Percentiles rank a stretch among this genome's conserved stretches.
These are phyloP conservation scores for Boletus edulis DNA, from an alignment of 768 basidiomycete genomes.

Conservation along the genomic window DNA sequence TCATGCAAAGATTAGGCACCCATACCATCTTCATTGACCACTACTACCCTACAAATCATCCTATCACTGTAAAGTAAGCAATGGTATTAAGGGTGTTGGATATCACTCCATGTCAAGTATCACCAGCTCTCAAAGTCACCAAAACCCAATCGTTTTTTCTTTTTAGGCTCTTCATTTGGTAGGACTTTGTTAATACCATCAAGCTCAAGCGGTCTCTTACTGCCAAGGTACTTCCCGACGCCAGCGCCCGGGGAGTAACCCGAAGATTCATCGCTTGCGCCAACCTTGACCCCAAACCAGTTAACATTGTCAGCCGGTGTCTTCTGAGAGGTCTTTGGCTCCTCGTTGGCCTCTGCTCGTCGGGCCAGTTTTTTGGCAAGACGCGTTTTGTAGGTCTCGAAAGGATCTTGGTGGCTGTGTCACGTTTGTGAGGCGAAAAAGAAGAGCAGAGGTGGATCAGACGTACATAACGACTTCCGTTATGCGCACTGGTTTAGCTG, in stretches of 20 bases:
- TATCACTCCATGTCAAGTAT: not conserved
- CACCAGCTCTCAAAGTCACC: constrained; percentile 89
- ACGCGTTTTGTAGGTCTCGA: constrained; percentile 86
- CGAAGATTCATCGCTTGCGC: constrained; percentile 38
- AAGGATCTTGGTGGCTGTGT: constrained; percentile 87
- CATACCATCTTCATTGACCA: not conserved
- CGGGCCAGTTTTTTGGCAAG: constrained; percentile 72
- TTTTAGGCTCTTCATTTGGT: constrained; percentile 53
- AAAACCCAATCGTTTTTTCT: constrained; percentile 84
- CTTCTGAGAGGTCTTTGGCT: constrained; percentile 40
- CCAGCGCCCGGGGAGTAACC: constrained; percentile 36
- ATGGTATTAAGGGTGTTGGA: not conserved
- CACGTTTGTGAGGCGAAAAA: constrained; percentile 5
- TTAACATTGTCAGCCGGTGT: constrained; percentile 69
- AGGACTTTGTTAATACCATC: constrained; percentile 19
- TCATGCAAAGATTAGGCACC: not conserved
- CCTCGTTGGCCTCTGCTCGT: constrained; percentile 29
- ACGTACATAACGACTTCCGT: constrained; percentile 84
- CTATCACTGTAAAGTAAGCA: constrained; percentile 11
- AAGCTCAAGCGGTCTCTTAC: constrained; percentile 44
- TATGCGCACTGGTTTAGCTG: constrained; percentile 81
- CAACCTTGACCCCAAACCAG: constrained; percentile 90
- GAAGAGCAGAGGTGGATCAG: not conserved
- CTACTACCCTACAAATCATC: constrained; percentile 8
- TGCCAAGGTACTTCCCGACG: constrained; percentile 78